Conservation (phyloP, 495 filamentous ascomycete genomes). For the Penicillium cosmopolitanum region DNA sequence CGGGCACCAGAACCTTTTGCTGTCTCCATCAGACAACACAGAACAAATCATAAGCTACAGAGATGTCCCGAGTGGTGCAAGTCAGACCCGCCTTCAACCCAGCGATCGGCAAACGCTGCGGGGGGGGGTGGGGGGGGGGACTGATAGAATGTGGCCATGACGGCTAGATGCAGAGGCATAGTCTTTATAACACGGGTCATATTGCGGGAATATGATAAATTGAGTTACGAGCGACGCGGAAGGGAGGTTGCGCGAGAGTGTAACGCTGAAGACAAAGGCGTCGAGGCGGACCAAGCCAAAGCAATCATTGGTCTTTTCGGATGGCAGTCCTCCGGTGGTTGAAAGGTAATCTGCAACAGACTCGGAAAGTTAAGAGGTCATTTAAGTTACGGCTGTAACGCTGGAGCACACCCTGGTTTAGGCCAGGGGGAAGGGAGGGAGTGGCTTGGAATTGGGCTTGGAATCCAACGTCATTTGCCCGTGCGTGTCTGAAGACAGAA, state of each 20-base stretch:
- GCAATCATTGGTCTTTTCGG: constrained; percentile 10
- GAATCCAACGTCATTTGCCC: constrained; percentile 1
- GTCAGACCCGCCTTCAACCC: constrained; percentile 4
- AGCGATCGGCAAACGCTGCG: constrained; percentile 7
- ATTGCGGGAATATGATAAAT: neutral
- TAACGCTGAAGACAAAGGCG: neutral
- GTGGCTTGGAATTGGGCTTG: constrained; percentile 1
- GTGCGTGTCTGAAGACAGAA: constrained; percentile 4
- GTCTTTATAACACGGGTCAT: neutral
- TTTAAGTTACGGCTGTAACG: constrained; percentile 7
- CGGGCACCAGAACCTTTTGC: neutral
- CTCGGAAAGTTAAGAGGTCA: neutral
- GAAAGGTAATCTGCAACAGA: neutral
- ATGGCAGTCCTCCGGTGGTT: constrained; percentile 16
- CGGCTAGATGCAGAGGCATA: neutral
- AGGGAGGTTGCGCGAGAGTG: neutral
- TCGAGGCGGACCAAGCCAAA: neutral
- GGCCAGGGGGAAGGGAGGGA: neutral
- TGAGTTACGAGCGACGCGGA: neutral
- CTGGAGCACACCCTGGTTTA: constrained; percentile 8
- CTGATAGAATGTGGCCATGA: neutral
- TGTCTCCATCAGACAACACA: neutral
- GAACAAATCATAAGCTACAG: neutral
- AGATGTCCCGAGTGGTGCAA: neutral
- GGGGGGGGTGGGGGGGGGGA: neutral